These are phyloP conservation scores for Populus simonii DNA, from an alignment of 345 rosid genomes.

Conservation along the genomic window DNA sequence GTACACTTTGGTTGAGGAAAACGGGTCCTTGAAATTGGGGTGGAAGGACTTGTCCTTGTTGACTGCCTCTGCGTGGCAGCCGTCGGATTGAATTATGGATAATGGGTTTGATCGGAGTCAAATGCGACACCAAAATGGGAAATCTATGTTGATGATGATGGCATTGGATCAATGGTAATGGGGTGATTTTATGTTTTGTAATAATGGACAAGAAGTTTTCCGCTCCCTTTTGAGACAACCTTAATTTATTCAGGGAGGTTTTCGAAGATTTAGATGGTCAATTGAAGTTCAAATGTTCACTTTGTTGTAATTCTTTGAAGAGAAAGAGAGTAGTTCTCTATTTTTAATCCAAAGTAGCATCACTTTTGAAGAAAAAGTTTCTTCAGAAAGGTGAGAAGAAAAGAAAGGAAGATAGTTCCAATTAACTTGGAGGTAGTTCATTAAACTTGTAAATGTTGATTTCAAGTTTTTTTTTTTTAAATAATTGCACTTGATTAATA, in stretches of 20 bases:
- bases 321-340: not conserved
- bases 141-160: not conserved
- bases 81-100: conserved; percentile 43
- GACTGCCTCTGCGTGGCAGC: conserved; percentile 93
- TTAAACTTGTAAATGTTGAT: not conserved
- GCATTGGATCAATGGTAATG: not conserved
- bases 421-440: not conserved
- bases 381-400: not conserved
- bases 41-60: conserved; percentile 93
- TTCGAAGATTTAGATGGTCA: not conserved
- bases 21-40: conserved; percentile 75
- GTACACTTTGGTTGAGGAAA: conserved; percentile 75
- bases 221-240: not conserved
- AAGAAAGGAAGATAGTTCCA: not conserved
- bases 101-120: not conserved
- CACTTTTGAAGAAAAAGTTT: not conserved
- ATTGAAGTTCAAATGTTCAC: not conserved
- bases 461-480: not conserved
- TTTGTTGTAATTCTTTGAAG: not conserved
- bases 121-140: not conserved
- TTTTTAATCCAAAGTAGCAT: not conserved
- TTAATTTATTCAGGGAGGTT: not conserved
- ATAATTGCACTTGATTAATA: not conserved
- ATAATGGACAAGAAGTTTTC: not conserved
- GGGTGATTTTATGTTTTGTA: not conserved